Evolutionary conservation across 2,329 filamentous ascomycete species (phyloP), one percentile per base, ranked within the genome.

Genomic region (Ascochyta viciae-villosae): DNA sequence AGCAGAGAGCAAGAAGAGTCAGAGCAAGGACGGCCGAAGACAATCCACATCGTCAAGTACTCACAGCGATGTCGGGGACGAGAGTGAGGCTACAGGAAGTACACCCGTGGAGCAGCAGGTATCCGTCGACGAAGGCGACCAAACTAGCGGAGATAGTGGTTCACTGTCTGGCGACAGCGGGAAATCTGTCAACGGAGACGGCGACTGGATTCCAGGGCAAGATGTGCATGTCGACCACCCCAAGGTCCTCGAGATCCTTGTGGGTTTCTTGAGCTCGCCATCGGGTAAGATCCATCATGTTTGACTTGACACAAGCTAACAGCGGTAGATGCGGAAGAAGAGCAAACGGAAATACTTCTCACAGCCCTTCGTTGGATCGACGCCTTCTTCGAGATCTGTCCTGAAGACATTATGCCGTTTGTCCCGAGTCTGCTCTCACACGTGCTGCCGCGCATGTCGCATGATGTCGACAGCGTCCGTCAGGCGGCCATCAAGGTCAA

Each of bases 121-220:
- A 37, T 73, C 67, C 0, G 83, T 87, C 56, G 85, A 83, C 6
- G 78, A 82, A 34, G 78, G 75, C 44, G 80, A 83, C 52, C 80
- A 77, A 2, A 80, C 74, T 31, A 74, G 68, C 23, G 84, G 58
- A 19, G 66, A 66, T 8, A 74, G 70, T 35, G 66, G 58, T 9
- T 73, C 73, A 2, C 53, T 72, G n/a, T 71, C 67, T 6, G 70
- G 66, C 6, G 71, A 74, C 35, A 75, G 76, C 33, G 73, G 72
- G 27, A 75, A 73, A 53, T 74, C 74, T 43, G 68, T 68, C 54
- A 66, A 84, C 80, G 87, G 85, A 40, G 93, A 96, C 66, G 93
- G 93, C 57, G 95, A 98, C 71, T 99, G 94, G 92, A 89, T 98
- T 41, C 96, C 96, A 0, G 95, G 96, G 1, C 95, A 99, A 76